Base-by-base conservation (phyloP, 139 green algal genomes). In the Chlamydomonas schloesseri region DNA sequence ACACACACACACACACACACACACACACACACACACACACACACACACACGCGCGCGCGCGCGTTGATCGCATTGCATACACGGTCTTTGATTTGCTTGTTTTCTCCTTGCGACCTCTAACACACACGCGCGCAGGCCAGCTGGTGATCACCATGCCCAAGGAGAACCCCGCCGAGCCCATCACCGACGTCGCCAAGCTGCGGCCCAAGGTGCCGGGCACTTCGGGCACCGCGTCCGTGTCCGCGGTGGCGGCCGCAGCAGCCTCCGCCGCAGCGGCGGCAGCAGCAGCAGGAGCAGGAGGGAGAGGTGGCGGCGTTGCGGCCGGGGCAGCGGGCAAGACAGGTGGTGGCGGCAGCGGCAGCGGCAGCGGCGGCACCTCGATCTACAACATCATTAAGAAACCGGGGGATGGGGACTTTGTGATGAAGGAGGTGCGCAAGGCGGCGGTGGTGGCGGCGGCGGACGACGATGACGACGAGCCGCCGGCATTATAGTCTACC, bases 91-190 rank as follows among this genome's bases (percentile, higher is more conserved):
- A n/a, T n/a, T n/a, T n/a, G n/a, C n/a, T n/a, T n/a, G n/a, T n/a
- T n/a, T n/a, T n/a, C n/a, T n/a, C n/a, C n/a, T n/a, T n/a, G n/a
- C n/a, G n/a, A n/a, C n/a, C n/a, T n/a, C n/a, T n/a, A n/a, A n/a
- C n/a, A n/a, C n/a, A n/a, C 42, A 50, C 42, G 5, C 6, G 42
- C 42, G 42, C 92, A 33, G 95, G 95, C 29, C 60, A 91, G 29
- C 90, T 98, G 65, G 73, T 97, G 53, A 20, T 97, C 46, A 97
- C 90, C 10, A 96, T 97, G 95, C 96, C 95, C 21, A 95, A 96
- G 83, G 91, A 94, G 68, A 71, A 88, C 53, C 84, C 85, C 31
- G 3, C 46, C 8, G 28, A 87, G 26, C 64, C 65, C 24, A 65
- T 89, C 36, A 36, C 71, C 26, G 87, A 73, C 20, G 71, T 77